Evolutionary conservation across 345 rosid species (phyloP).

Genomic region (Raphanus sativus): DNA sequence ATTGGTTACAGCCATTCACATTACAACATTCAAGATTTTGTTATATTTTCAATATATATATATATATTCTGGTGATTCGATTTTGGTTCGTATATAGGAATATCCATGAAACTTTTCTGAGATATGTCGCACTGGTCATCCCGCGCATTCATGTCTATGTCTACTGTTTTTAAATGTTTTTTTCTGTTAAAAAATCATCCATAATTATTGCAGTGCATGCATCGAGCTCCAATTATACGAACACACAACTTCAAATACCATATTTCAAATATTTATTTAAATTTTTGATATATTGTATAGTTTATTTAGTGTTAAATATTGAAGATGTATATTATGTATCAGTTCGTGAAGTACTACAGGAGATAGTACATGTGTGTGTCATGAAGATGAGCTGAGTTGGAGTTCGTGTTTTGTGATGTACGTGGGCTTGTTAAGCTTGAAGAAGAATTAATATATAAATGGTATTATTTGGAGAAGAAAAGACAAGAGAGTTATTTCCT

Average conservation of each 20-base stretch:
- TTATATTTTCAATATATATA: neutral
- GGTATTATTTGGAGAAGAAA: no score
- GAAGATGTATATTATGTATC: no score
- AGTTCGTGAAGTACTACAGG: no score
- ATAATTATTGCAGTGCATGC: conserved; percentile 16
- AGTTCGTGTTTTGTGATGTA: no score
- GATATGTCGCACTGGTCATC: conserved; percentile 6
- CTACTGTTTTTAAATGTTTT: neutral
- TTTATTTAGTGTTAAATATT: neutral
- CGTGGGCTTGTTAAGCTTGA: no score
- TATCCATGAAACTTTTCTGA: neutral
- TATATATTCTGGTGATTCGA: no score
- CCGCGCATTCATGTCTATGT: conserved; percentile 2
- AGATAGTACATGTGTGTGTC: no score
- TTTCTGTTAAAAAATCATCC: neutral
- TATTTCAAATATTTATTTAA: neutral
- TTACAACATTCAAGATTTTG: neutral
- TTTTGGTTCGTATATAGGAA: neutral
- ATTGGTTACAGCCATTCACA: neutral
- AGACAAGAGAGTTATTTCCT: no score
- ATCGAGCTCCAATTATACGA: neutral
- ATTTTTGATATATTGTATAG: neutral
- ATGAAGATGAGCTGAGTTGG: no score
- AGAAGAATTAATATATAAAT: no score
- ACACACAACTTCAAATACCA: neutral